Percentiles rank a stretch among this genome's conserved stretches.
Conservation (phyloP, 805 yeast genomes). For the Citeromyces matritensis region DNA sequence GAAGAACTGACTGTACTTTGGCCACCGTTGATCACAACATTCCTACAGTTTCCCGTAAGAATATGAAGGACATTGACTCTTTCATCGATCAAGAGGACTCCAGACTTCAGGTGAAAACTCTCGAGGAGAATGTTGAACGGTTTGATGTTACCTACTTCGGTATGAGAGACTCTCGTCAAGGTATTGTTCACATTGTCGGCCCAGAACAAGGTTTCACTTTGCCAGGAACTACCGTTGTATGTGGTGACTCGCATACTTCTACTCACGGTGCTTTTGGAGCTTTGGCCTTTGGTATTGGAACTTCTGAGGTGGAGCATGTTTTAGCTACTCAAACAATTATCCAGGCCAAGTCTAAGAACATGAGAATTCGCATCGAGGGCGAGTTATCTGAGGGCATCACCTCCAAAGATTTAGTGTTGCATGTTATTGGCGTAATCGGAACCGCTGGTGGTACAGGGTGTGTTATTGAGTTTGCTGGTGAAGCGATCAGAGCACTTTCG, state of each 20-base stretch:
- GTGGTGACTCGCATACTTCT: slow-evolving; percentile 98
- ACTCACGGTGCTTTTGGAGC: slow-evolving; percentile 99
- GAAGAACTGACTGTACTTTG: slow-evolving; percentile 85
- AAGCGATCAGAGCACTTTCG: slow-evolving; percentile 76
- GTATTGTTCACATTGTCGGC: slow-evolving; percentile 96
- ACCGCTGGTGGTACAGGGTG: slow-evolving; percentile 99
- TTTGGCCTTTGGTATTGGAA: slow-evolving; percentile 96
- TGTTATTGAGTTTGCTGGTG: slow-evolving; percentile 94
- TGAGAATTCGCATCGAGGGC: slow-evolving; percentile 81
- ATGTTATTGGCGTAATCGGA: slow-evolving; percentile 92
- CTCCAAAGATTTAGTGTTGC: slow-evolving; percentile 88
- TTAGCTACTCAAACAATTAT: slow-evolving; percentile 93
- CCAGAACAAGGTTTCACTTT: slow-evolving; percentile 98
- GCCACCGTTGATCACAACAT: slow-evolving; percentile 97
- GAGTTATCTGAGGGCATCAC: slow-evolving; percentile 80
- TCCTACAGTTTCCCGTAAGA: slow-evolving; percentile 80
- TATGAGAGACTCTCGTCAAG: slow-evolving; percentile 89
- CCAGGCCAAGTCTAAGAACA: slow-evolving; percentile 91
- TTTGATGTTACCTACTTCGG: slow-evolving; percentile 90
- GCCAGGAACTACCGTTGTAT: slow-evolving; percentile 97
- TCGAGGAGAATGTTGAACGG: slow-evolving; percentile 83
- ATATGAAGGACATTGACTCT: slow-evolving; percentile 56
- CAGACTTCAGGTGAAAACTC: slow-evolving; percentile 78
- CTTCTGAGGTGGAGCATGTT: slow-evolving; percentile 98
- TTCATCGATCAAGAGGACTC: slow-evolving; percentile 89